phyloP scores from a whole-genome alignment of 2,329 filamentous ascomycete species.

The Chrysosporium queenslandicum region DNA sequence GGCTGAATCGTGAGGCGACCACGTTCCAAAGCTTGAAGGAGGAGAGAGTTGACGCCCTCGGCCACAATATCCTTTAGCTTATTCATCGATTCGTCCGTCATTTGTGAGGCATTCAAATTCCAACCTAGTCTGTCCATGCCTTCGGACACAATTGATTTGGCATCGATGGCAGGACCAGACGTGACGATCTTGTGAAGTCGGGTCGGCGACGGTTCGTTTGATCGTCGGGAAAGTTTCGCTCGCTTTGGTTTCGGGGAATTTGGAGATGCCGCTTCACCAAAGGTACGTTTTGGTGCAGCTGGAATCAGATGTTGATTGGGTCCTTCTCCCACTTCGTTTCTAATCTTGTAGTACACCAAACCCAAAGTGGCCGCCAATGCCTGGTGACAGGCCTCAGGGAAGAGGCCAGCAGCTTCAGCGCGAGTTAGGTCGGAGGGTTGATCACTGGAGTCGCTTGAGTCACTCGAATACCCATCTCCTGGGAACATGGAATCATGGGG shows the following conservation, averaged over 20 bases:
- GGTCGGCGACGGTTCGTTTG: slow-evolving; percentile 20
- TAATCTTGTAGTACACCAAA: slow-evolving; percentile 35
- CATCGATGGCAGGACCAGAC: slow-evolving; percentile 27
- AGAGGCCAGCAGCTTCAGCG: slow-evolving; percentile 29
- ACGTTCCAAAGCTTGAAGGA: slow-evolving; percentile 30
- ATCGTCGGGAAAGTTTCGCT: slow-evolving; percentile 28
- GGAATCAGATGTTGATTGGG: slow-evolving; percentile 22
- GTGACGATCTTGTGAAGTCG: slow-evolving; percentile 25
- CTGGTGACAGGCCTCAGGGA: slow-evolving; percentile 33
- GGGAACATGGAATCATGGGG: slow-evolving; percentile 23
- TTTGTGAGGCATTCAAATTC: slow-evolving; percentile 28
- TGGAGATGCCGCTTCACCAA: slow-evolving; percentile 28
- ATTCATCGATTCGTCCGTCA: slow-evolving; percentile 31
- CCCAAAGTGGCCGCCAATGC: slow-evolving; percentile 33
- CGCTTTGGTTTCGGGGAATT: slow-evolving; percentile 29
- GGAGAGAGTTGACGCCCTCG: slow-evolving; percentile 27
- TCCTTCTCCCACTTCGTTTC: slow-evolving; percentile 32
- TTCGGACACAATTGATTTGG: slow-evolving; percentile 26
- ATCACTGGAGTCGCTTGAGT: slow-evolving; percentile 33
- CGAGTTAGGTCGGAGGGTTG: slow-evolving; percentile 28
- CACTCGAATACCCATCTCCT: slow-evolving; percentile 24
- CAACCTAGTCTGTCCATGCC: slow-evolving; percentile 28
- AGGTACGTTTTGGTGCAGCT: slow-evolving; percentile 29
- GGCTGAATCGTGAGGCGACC: slow-evolving; percentile 30
- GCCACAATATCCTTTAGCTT: slow-evolving; percentile 32